These are phyloP conservation scores for Hypoxylon rubiginosum DNA, from an alignment of 2,329 filamentous ascomycete species.

Conservation along the genomic window DNA sequence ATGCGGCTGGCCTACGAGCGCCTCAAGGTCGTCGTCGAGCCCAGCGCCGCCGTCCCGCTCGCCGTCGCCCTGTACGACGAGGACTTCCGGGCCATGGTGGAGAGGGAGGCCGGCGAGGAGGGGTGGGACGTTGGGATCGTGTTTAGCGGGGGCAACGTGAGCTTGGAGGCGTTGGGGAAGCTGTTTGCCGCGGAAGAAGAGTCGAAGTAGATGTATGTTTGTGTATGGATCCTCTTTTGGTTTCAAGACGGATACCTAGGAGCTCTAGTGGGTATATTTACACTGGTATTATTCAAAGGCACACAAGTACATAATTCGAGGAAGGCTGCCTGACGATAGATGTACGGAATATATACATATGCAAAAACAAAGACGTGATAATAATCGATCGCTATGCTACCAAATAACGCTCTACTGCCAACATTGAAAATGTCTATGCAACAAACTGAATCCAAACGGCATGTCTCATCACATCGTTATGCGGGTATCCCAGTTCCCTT, in stretches of 20 bases:
- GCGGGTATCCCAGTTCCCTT: neutral
- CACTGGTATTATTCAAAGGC: neutral
- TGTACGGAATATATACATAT: neutral
- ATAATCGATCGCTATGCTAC: neutral
- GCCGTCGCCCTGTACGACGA: constrained; percentile 88
- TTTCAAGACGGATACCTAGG: neutral
- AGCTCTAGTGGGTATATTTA: too few species aligned
- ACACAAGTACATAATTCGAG: neutral
- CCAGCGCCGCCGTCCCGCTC: constrained; percentile 85
- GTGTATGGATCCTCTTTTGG: neutral
- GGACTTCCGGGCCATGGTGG: constrained; percentile 80
- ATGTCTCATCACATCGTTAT: constrained; percentile 23
- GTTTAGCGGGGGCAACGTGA: constrained; percentile 72
- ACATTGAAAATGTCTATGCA: neutral
- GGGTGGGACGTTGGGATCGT: constrained; percentile 80
- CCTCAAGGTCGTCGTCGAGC: constrained; percentile 92
- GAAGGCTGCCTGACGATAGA: neutral
- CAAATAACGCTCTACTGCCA: neutral
- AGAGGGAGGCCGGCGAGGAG: constrained; percentile 75
- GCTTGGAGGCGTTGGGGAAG: constrained; percentile 65
- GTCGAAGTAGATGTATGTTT: neutral
- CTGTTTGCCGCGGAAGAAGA: constrained; percentile 57
- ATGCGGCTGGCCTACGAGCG: constrained; percentile 85
- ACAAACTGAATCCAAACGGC: neutral
- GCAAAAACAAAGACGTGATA: neutral